Percentiles rank a stretch among this genome's conserved stretches.
phyloP scores from a whole-genome alignment of 305 asterid genomes.

The Fraxinus floribunda region DNA sequence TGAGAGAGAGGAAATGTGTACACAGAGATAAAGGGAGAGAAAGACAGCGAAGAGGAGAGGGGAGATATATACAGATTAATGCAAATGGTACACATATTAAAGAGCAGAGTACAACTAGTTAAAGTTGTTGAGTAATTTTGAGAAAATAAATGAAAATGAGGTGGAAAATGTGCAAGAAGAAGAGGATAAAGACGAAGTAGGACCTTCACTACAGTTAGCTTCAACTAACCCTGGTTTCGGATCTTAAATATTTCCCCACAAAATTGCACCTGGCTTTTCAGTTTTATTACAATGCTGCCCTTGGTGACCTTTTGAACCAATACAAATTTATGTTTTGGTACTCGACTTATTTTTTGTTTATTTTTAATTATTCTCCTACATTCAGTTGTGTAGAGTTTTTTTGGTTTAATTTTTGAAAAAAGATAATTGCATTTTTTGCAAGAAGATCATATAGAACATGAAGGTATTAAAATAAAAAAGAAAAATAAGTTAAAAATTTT shows the following conservation, averaged over 20 bases:
- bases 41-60: slow-evolving; percentile 10
- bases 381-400: neutral
- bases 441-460: neutral
- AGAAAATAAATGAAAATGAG: slow-evolving; percentile 31
- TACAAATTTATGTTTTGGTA: neutral
- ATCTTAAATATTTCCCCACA: neutral
- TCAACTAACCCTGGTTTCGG: slow-evolving; percentile 35
- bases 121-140: neutral
- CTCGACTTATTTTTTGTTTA: neutral
- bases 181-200: slow-evolving; percentile 42
- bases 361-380: neutral
- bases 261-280: neutral
- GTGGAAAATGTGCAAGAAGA: slow-evolving; percentile 37
- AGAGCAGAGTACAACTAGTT: slow-evolving; percentile 27
- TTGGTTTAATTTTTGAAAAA: neutral
- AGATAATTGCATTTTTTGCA: neutral
- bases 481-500: no score
- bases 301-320: neutral
- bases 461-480: no score
- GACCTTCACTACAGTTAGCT: slow-evolving; percentile 26
- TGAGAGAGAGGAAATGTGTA: slow-evolving; percentile 16
- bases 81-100: slow-evolving; percentile 28
- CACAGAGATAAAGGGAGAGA: slow-evolving; percentile 17
- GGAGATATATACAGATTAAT: slow-evolving; percentile 13
- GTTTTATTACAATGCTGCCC: slow-evolving; percentile 27